A percentile compares a stretch with the other conserved stretches of the same genome.
These are phyloP conservation scores for Neocatenulostroma microsporum DNA, from an alignment of 2,329 filamentous ascomycete genomes.

Conservation along the genomic window DNA sequence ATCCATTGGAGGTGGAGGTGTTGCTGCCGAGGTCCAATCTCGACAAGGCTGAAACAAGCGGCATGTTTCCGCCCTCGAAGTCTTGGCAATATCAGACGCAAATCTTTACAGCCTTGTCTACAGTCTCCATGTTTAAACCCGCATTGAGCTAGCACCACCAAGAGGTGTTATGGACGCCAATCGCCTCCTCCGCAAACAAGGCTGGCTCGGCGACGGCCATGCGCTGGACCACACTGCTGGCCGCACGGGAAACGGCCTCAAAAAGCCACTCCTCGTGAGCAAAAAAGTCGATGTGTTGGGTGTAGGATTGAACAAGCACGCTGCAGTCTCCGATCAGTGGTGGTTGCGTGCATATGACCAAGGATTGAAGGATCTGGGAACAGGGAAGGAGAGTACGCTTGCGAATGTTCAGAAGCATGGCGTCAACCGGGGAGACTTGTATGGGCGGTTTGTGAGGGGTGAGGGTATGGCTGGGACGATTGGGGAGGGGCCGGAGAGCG, in stretches of 20 bases:
- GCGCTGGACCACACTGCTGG: constrained; percentile 76
- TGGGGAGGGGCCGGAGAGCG: constrained; percentile 10
- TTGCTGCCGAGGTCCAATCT: too few relatives aligned
- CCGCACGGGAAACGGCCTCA: constrained; percentile 69
- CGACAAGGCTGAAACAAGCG: too few relatives aligned
- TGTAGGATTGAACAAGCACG: constrained; percentile 65
- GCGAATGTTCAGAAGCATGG: constrained; percentile 40
- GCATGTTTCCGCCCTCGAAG: too few relatives aligned
- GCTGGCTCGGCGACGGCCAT: constrained; percentile 84
- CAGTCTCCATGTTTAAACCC: too few relatives aligned
- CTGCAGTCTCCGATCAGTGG: constrained; percentile 72
- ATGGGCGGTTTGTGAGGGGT: constrained; percentile 77
- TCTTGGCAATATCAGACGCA: too few relatives aligned
- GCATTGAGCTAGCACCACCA: too few relatives aligned
- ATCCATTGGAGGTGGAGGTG: too few relatives aligned
- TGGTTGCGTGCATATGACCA: constrained; percentile 94
- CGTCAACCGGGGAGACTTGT: constrained; percentile 53
- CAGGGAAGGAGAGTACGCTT: constrained; percentile 52
- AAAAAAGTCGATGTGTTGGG: constrained; percentile 76
- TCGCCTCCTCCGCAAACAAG: constrained; percentile 73
- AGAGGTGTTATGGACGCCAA: constrained; percentile 93
- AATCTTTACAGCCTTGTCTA: too few relatives aligned
- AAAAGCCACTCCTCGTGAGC: constrained; percentile 72
- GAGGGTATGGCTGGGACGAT: constrained; percentile 69
- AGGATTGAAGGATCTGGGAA: constrained; percentile 67